Conservation (phyloP, 2,329 filamentous ascomycete genomes). For the Cladophialophora chaetospira region DNA sequence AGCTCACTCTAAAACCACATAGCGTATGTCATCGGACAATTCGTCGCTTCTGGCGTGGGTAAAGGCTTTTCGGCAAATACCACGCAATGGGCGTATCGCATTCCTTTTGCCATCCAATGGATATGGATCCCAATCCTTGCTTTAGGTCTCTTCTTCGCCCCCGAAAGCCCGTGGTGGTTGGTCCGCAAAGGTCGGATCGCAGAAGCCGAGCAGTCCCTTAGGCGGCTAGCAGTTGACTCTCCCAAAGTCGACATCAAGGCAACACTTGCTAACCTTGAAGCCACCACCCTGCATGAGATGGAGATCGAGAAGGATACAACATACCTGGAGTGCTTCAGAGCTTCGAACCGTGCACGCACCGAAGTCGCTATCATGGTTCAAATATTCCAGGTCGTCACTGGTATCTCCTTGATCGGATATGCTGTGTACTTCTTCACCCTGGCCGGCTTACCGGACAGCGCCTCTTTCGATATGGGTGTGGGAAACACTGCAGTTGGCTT, state of each 20-base stretch:
- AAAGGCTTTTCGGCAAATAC: constrained; percentile 36
- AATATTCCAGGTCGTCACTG: constrained; percentile 57
- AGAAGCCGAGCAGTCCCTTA: constrained; percentile 44
- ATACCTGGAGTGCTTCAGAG: constrained; percentile 82
- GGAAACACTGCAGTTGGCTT: constrained; percentile 52
- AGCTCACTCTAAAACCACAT: no score
- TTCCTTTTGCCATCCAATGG: constrained; percentile 50
- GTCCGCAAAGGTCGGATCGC: constrained; percentile 39
- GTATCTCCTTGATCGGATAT: constrained; percentile 53
- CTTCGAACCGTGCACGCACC: constrained; percentile 75
- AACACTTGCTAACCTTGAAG: constrained; percentile 42
- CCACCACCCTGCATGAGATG: constrained; percentile 55
- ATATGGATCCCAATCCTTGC: constrained; percentile 51
- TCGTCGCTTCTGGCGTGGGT: constrained; percentile 37
- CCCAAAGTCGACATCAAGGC: constrained; percentile 37
- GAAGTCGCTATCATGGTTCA: constrained; percentile 69
- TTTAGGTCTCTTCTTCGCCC: constrained; percentile 45
- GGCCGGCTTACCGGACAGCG: constrained; percentile 40
- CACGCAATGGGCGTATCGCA: constrained; percentile 43
- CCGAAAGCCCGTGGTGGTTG: constrained; percentile 43
- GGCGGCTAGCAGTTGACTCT: constrained; percentile 44
- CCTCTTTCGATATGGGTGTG: constrained; percentile 47
- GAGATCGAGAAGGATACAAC: constrained; percentile 39
- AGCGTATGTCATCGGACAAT: constrained; percentile 43
- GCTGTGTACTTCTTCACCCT: constrained; percentile 59